phyloP scores from a whole-genome alignment of 2,329 filamentous ascomycete genomes.

The Camptophora hylomeconis region DNA sequence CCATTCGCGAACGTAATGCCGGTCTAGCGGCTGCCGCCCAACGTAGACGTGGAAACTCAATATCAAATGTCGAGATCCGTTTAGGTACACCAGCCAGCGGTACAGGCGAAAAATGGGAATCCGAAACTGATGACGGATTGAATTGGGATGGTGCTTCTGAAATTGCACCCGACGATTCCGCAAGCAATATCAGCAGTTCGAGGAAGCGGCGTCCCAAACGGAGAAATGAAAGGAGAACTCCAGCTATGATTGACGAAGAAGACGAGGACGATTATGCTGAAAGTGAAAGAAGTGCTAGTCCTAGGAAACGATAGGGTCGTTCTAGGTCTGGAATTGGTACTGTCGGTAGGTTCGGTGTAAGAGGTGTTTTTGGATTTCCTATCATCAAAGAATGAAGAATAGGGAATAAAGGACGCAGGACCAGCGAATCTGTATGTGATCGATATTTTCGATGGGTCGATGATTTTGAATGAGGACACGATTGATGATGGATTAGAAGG shows the following conservation, averaged over 20 bases:
- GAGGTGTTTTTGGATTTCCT: too few species aligned
- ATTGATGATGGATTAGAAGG: too few species aligned
- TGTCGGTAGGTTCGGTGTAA: too few species aligned
- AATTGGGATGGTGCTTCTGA: conserved; percentile 31
- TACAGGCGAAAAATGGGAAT: conserved; percentile 23
- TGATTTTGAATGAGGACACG: too few species aligned
- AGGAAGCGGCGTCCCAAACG: conserved; percentile 30
- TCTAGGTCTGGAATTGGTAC: too few species aligned
- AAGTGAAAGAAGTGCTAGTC: conserved; percentile 15
- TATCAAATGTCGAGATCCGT: conserved; percentile 25
- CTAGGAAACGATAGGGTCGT: conserved; percentile 10
- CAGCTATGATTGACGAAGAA: conserved; percentile 34
- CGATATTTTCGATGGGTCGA: too few species aligned
- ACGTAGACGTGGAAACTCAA: conserved; percentile 24
- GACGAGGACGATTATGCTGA: conserved; percentile 25
- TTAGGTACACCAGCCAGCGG: conserved; percentile 29
- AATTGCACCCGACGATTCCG: conserved; percentile 35
- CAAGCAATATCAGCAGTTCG: conserved; percentile 36
- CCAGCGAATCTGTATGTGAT: too few species aligned
- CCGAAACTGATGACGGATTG: conserved; percentile 29
- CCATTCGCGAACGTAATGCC: conserved; percentile 68
- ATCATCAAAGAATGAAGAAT: too few species aligned
- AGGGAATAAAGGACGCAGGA: too few species aligned
- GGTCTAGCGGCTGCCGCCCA: conserved; percentile 47
- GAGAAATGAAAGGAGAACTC: conserved; percentile 35